Base-by-base conservation (phyloP, 2,329 filamentous ascomycete species). In the Nigrospora sphaerica region DNA sequence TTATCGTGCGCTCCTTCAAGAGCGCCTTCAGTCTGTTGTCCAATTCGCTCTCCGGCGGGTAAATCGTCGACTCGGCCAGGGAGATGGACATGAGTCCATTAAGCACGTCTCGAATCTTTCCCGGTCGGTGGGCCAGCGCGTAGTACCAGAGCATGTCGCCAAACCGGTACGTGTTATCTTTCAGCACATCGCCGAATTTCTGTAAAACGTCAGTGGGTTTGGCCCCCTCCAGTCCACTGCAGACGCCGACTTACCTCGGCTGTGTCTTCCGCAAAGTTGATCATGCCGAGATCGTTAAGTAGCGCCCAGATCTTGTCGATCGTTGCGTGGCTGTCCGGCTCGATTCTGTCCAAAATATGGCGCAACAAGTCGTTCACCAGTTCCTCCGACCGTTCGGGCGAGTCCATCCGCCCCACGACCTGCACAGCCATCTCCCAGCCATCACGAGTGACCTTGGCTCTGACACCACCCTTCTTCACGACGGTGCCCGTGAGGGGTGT, bases 381-480 rank as follows among this genome's bases (percentile, higher is more conserved):
- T 52, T 85, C 79, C 59, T 87, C 84, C 9, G 87, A 87, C 42
- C 80, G 77, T 42, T 80, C 73, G 1, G 77, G 72, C 49, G 90
- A 82, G 59, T 95, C 86, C 61, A 97, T 77, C 45, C 92, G 81
- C 11, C 86, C 87, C 39, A 96, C 73, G 12, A 95, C 78, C 49
- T 89, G 81, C 38, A 96, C 82, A 0, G 90, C 86, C 59, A 96
- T 69, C 67, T 96, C 89, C 92, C 92, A 97, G 10, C 92, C 91
- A 55, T 91, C 84, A 34, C 77, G 72, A 13, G 65, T 59, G 12
- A 64, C 62, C 18, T 57, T 64, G 23, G 52, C 56, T 32, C 65
- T 58, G 12, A 64, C 61, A 19, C 58, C 64, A 31, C 52, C 57
- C 34, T 58, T 55, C 44, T 60, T 56, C 40, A 54, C 56, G 11